phyloP scores from a whole-genome alignment of 2,329 filamentous ascomycete species.

The Didymosphaeria variabile region DNA sequence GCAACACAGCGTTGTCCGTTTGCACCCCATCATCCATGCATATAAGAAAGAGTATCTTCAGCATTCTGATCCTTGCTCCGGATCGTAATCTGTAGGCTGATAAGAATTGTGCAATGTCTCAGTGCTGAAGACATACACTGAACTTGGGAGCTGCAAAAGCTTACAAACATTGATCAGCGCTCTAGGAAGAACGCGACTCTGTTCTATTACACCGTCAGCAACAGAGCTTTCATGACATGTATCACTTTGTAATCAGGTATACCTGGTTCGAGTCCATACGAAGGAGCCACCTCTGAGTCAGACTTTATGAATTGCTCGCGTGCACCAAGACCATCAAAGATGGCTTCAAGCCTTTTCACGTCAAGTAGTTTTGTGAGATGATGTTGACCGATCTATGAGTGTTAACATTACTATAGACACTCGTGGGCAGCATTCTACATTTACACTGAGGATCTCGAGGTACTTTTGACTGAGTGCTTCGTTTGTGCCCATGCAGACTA shows the following conservation, averaged over 20 bases:
- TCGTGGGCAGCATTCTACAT: background rate
- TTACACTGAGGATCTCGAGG: conserved; percentile 40
- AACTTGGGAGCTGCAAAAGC: conserved; percentile 37
- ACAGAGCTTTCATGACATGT: background rate
- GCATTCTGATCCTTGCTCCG: conserved; percentile 31
- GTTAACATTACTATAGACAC: conserved; percentile 16
- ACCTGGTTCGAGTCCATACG: conserved; percentile 20
- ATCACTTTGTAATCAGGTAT: conserved; percentile 4
- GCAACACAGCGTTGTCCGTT: conserved; percentile 27
- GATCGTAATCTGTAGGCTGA: conserved; percentile 27
- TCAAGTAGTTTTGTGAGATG: conserved; percentile 51
- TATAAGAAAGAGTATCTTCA: conserved; percentile 39
- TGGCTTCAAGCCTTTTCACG: conserved; percentile 52
- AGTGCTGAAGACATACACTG: conserved; percentile 29
- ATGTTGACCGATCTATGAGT: conserved; percentile 24
- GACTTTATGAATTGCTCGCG: conserved; percentile 31
- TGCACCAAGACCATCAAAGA: conserved; percentile 70
- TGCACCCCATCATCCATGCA: conserved; percentile 45
- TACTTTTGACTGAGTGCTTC: conserved; percentile 50
- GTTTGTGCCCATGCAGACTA: conserved; percentile 42
- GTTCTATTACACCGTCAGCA: conserved; percentile 12
- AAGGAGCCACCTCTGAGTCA: conserved; percentile 13
- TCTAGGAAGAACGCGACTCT: conserved; percentile 26
- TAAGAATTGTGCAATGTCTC: background rate
- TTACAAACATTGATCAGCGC: conserved; percentile 33